Base-by-base conservation (phyloP, 108 stramenopile genomes). In the Fistulifera pelliculosa region DNA sequence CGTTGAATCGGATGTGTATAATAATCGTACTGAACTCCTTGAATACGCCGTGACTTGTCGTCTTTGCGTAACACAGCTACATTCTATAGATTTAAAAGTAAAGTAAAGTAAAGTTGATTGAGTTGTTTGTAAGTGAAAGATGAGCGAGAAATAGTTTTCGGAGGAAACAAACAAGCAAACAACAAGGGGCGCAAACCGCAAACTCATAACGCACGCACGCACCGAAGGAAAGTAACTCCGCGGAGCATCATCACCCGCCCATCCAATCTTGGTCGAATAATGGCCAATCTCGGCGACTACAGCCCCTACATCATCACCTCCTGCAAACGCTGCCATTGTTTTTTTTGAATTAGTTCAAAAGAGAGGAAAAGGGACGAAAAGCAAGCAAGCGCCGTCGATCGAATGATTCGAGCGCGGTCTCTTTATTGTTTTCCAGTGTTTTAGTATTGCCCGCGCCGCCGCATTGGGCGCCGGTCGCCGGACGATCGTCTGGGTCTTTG, bases 241-340 rank as follows among this genome's bases (percentile, higher is more conserved):
- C 0, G 95, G 95, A 55, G 72, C 65, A 55, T 96, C 96, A 59
- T 95, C 91, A n/a, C 96, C 96, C 6, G 96, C 93, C 59, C 81
- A 94, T 5, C 96, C 96, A 60, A 96, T 83, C 60, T 92, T 94
- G 56, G 93, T 90, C 42, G 92, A 68, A 62, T 81, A 88, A 0
- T 77, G 76, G 12, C 96, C 96, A 51, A 95, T 61, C 49, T 95
- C 96, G 19, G 85, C 89, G n/a, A 96, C 94, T 49, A 96, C 47
- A 1, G 78, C 73, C 57, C 71, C 45, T 15, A 78, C 52, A 10
- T 38, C 31, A 51, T 72, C 71, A 27, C 68, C 71, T 19, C 45
- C 52, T 27, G 44, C 27, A 64, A 58, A 76, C 38, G 62, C 23
- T 35, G 67, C 56, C 73, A 73, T 73, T 17, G 44, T 45, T 8